Evolutionary conservation across 139 green algal genomes (phyloP).

Genomic region (Chlamydomonas incerta): DNA sequence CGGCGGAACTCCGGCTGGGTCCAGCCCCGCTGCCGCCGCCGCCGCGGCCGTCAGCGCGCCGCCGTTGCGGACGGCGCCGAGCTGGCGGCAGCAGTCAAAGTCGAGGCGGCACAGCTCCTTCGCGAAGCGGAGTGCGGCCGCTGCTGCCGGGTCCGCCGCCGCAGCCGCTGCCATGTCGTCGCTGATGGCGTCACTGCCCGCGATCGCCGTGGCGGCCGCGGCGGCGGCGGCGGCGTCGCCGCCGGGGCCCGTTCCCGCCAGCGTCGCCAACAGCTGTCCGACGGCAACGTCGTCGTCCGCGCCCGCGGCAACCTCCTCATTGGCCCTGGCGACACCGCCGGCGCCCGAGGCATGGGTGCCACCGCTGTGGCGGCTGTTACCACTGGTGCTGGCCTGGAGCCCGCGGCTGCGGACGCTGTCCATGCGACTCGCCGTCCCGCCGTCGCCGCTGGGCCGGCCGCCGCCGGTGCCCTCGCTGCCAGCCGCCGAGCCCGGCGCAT

Average conservation of each 20-base stretch:
- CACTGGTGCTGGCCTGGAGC: too few relatives aligned
- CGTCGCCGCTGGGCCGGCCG: background rate
- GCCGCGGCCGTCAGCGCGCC: too few relatives aligned
- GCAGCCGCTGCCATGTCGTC: background rate
- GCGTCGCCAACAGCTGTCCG: slow-evolving; percentile 1
- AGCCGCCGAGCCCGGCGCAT: background rate
- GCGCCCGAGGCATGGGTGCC: too few relatives aligned
- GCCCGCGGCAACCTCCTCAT: too few relatives aligned
- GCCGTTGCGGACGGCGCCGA: background rate
- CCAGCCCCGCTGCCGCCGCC: background rate
- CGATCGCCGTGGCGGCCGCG: background rate
- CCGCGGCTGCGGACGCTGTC: too few relatives aligned
- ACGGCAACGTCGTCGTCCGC: background rate
- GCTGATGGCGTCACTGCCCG: background rate
- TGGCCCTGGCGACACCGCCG: too few relatives aligned
- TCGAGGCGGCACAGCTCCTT: slow-evolving; percentile 24
- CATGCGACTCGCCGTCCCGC: background rate
- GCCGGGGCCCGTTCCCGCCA: background rate
- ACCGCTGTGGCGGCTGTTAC: too few relatives aligned
- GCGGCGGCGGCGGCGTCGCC: background rate
- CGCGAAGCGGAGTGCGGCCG: background rate
- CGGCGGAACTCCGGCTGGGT: background rate
- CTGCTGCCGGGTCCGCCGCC: background rate
- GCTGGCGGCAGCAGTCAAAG: slow-evolving; percentile 21
- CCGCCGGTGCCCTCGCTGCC: background rate